These are phyloP conservation scores for Penicillium pulvis DNA, from an alignment of 495 filamentous ascomycete species.

Conservation along the genomic window DNA sequence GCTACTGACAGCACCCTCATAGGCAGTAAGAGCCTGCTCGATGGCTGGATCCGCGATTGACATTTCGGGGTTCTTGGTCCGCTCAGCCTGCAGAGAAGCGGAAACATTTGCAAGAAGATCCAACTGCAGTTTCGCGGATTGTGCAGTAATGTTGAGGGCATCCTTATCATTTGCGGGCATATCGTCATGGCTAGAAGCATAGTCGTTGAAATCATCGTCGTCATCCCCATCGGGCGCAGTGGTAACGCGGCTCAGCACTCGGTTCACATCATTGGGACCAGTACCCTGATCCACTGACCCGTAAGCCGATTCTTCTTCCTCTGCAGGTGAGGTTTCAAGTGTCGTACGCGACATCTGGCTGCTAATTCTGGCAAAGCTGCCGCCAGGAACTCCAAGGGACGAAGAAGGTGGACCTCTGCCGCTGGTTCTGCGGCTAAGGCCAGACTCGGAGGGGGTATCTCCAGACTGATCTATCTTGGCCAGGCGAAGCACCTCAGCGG, in stretches of 20 bases:
- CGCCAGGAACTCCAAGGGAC: conserved; percentile 35
- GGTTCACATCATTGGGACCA: conserved; percentile 52
- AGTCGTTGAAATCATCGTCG: conserved; percentile 87
- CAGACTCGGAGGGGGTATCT: conserved; percentile 37
- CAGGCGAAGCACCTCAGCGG: conserved; percentile 74
- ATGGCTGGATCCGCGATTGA: conserved; percentile 73
- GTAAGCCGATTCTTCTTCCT: conserved; percentile 59
- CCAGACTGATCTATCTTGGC: conserved; percentile 64
- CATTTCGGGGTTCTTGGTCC: conserved; percentile 64
- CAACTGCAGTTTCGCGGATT: conserved; percentile 89
- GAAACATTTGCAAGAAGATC: conserved; percentile 85
- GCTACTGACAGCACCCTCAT: conserved; percentile 85
- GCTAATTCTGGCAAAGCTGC: conserved; percentile 44
- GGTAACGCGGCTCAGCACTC: conserved; percentile 48
- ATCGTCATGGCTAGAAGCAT: conserved; percentile 80
- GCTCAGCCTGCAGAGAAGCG: conserved; percentile 75
- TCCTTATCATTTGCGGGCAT: conserved; percentile 75
- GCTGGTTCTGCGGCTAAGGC: conserved; percentile 35
- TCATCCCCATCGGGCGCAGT: conserved; percentile 57
- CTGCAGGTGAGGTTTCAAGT: conserved; percentile 43
- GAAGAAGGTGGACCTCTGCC: conserved; percentile 39
- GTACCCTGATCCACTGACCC: conserved; percentile 61
- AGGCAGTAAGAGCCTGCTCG: conserved; percentile 78
- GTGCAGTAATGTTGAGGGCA: conserved; percentile 91
- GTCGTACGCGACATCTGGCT: conserved; percentile 54